Conservation (phyloP, 306 rosid species). For the Cucurbita maxima region DNA sequence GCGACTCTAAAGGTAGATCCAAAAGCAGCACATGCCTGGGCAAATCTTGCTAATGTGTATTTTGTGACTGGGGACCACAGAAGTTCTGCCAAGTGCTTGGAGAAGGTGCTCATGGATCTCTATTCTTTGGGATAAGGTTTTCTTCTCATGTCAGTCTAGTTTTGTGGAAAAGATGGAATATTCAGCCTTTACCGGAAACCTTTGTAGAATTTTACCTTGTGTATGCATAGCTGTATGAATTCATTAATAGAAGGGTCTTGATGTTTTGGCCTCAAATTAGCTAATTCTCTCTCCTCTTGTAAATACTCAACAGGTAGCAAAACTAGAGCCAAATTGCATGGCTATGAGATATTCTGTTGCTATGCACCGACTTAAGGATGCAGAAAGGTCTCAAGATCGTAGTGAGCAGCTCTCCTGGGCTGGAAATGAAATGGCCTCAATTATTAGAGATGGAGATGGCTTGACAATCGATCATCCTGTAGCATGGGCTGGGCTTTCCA, state of each 20-base stretch:
- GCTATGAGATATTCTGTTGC: constrained; percentile 84
- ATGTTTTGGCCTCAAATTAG: constrained; percentile 5
- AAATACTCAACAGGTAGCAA: constrained; percentile 49
- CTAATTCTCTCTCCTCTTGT: constrained; percentile 4
- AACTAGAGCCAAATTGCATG: constrained; percentile 86
- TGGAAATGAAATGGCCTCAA: constrained; percentile 96
- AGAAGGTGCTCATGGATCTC: constrained; percentile 56
- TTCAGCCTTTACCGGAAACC: not conserved
- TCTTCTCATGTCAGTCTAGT: not conserved
- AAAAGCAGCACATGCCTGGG: constrained; percentile 87
- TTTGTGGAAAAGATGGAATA: not conserved
- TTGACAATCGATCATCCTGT: constrained; percentile 49
- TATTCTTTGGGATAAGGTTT: not conserved
- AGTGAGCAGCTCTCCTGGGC: constrained; percentile 74
- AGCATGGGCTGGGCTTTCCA: constrained; percentile 93
- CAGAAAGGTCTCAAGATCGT: constrained; percentile 89
- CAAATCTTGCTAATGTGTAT: constrained; percentile 80
- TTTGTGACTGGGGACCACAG: constrained; percentile 61
- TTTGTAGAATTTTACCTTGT: not conserved
- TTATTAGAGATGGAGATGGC: constrained; percentile 79
- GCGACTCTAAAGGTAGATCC: constrained; percentile 68
- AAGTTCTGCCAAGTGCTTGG: constrained; percentile 87
- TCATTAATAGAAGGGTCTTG: not conserved
- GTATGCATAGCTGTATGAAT: not conserved
- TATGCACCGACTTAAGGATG: constrained; percentile 70